Evolutionary conservation across 2,329 filamentous ascomycete genomes (phyloP).

Genomic region (Phyllosticta citrichinensis): DNA sequence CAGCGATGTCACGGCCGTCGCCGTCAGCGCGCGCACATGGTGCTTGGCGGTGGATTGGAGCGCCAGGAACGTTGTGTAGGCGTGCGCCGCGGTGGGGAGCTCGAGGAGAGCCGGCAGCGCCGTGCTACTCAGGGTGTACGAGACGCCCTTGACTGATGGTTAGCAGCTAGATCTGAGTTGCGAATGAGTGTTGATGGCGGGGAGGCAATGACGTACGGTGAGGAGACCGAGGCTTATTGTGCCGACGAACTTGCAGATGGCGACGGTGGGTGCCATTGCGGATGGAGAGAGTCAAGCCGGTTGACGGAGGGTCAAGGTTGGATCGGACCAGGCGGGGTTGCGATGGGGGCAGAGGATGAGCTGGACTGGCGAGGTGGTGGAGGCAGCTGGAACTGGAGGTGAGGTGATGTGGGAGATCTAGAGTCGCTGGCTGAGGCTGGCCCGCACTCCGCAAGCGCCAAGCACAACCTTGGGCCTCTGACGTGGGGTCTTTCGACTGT

Average conservation of each 20-base stretch:
- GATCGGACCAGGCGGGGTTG: background rate
- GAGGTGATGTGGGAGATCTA: background rate
- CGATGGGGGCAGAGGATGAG: background rate
- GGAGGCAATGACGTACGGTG: slow-evolving; percentile 52
- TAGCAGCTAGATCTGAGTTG: background rate
- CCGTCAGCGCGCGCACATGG: slow-evolving; percentile 57
- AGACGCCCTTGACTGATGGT: slow-evolving; percentile 57
- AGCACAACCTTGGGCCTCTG: background rate
- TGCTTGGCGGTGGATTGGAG: slow-evolving; percentile 51
- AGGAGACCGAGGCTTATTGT: slow-evolving; percentile 79
- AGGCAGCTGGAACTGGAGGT: background rate
- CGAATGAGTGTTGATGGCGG: slow-evolving; percentile 5
- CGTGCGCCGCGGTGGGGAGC: slow-evolving; percentile 64
- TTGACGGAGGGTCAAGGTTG: background rate
- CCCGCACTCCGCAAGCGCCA: background rate
- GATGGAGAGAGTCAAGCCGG: slow-evolving; percentile 4
- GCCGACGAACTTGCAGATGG: slow-evolving; percentile 83
- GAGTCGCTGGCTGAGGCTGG: background rate
- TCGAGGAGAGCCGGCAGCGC: slow-evolving; percentile 71
- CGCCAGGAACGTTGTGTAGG: slow-evolving; percentile 55
- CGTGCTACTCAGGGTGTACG: slow-evolving; percentile 70
- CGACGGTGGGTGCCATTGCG: slow-evolving; percentile 60
- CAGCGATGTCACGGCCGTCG: slow-evolving; percentile 61
- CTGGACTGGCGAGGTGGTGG: background rate
- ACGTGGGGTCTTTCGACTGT: background rate